Base-by-base conservation (phyloP, 225 moss, liverwort and hornwort genomes). In the Pseudoscleropodium purum region DNA sequence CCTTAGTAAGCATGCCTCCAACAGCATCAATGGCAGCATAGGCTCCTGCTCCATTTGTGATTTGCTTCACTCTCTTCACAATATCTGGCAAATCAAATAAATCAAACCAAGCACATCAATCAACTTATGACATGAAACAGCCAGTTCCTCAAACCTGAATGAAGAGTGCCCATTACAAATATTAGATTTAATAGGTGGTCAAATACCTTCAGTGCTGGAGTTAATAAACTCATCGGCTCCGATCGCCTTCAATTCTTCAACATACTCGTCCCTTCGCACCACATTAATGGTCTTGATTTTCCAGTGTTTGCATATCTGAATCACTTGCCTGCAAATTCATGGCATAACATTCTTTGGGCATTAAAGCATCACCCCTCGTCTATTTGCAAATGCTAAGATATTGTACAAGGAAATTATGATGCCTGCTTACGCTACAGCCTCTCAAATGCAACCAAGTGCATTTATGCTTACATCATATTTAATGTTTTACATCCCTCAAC, bases 221-320 rank as follows among this genome's bases (percentile, higher is more conserved):
- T 95, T 96, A 16, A 98, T 93, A 74, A 96, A 94, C 74, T 93
- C 91, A 45, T 96, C 94, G 3, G 93, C 96, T 91, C 97, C 98
- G 29, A 96, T 89, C 5, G 89, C 92, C 77, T 93, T 95, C 88
- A 98, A 83, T 85, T 94, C 92, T 69, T 93, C 47, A 29, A 92
- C 85, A 62, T 89, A 88, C 57, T 95, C 94, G 62, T 93, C 93
- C 83, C 96, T 89, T 77, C 97, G 90, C 76, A 98, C 98, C 69
- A 96, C 84, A 61, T 93, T 95, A 87, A 98, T 97, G 60, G 94
- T 96, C 87, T 94, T 98, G 89, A 98, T 92, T 36, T 92, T 91
- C 93, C 91, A 93, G 75, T 95, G 91, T 91, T 96, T 98, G 76
- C 95, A 94, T 34, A 98, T 90, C 88, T 97, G 94, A 81, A 97